Evolutionary conservation across 148 eudicot genomes (phyloP), one percentile per base, ranked within the genome.

Genomic region (Polygonum aviculare): DNA sequence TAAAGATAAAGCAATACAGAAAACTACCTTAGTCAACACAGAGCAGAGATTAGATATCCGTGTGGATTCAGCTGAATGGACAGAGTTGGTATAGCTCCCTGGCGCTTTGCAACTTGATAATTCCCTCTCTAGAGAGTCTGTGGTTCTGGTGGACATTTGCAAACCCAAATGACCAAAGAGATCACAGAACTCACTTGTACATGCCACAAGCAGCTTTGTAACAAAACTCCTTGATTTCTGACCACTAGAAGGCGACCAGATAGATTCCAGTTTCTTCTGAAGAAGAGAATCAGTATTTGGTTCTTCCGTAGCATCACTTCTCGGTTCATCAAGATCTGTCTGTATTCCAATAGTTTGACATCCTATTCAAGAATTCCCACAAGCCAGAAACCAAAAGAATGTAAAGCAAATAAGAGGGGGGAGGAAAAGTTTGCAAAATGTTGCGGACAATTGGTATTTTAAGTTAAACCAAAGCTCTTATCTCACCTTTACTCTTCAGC

Each of bases 331-430:
- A 51, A 69, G 75, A 63, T 92, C 97, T 69, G 97, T 90, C 83
- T 92, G 98, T 10, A 94, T 82, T 76, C 95, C 98, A 51, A 86
- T 74, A 39, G 82, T 75, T 81, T 85, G 90, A 81, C 83, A 83
- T 70, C 80, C 79, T 84, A 84, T 44, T 67, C 72, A 67, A 35
- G 77, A 69, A 80, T 78, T 81, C 81, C 55, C 54, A 10, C 33
- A 76, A 72, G 62, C 16, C 48, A 54, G 54, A 79, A 83, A 19
- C 33, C 52, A 45, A 51, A 73, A 51, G 3, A 55, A 77, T 51
- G 11, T 31, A 36, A 12, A 19, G 67, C 57, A 76, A 76, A 60
- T 51, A 10, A 9, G 75, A 19, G 65, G 69, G 47, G 63, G 75
- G 72, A 19, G 75, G 16, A 55, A 73, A 39, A 59, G 63, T 10